Evolutionary conservation across 2,329 filamentous ascomycete species (phyloP).

Genomic region (Eurotiales sp.): DNA sequence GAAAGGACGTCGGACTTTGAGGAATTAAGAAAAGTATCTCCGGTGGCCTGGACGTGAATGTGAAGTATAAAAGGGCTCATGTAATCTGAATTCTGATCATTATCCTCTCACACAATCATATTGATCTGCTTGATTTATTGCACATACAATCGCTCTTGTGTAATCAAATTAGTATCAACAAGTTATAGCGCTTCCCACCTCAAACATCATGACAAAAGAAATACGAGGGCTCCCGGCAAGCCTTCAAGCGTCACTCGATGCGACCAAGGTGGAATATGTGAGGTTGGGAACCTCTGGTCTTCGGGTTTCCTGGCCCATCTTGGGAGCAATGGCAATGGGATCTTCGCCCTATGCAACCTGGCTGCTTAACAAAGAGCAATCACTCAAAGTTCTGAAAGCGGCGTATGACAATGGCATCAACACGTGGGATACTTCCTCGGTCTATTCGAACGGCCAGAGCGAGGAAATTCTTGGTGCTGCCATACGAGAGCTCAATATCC

Average conservation of each 20-base stretch:
- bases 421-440: constrained; percentile 29
- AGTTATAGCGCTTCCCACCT: background rate
- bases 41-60: background rate
- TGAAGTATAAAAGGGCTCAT: background rate
- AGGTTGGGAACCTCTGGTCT: constrained; percentile 9
- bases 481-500: constrained; percentile 56
- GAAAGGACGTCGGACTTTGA: constrained; percentile 5
- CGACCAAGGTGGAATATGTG: constrained; percentile 10
- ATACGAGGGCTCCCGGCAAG: background rate
- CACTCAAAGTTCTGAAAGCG: constrained; percentile 20
- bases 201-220: background rate
- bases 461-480: constrained; percentile 63
- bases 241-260: constrained; percentile 10
- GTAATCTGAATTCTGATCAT: background rate
- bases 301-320: constrained; percentile 7
- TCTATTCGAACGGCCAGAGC: constrained; percentile 51
- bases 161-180: background rate
- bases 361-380: constrained; percentile 6
- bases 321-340: background rate
- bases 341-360: constrained; percentile 2
- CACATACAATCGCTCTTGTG: background rate
- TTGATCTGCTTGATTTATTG: background rate
- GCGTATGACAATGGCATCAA: constrained; percentile 26
- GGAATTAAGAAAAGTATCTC: constrained; percentile 3
- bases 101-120: background rate